A percentile compares a stretch with the other conserved stretches of the same genome.
These are phyloP conservation scores for Ceratobasidium papillatum DNA, from an alignment of 1,284 basidiomycete genomes.

Conservation along the genomic window DNA sequence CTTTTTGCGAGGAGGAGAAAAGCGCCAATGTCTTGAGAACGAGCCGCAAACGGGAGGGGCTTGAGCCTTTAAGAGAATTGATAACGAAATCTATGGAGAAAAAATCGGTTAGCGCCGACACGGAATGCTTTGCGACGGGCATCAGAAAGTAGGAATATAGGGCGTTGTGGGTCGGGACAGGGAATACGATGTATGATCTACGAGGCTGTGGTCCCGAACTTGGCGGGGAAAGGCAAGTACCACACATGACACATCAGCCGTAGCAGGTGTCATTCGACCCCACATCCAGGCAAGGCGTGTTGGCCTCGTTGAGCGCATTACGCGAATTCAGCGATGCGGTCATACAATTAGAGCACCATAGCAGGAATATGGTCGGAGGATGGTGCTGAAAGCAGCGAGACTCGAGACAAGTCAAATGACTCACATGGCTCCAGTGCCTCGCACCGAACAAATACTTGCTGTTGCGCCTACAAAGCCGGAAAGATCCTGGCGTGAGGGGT, in stretches of 20 bases:
- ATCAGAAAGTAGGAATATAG: background rate
- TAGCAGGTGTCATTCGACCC: background rate
- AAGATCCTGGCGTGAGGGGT: background rate
- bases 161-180: conserved; percentile 2
- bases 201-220: conserved; percentile 16
- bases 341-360: background rate
- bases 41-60: background rate
- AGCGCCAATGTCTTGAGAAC: background rate
- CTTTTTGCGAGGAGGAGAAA: background rate
- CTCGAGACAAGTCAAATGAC: background rate
- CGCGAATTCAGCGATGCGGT: background rate
- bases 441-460: background rate
- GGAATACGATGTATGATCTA: background rate
- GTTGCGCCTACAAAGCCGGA: background rate
- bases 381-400: background rate
- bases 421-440: background rate
- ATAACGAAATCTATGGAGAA: background rate
- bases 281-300: background rate
- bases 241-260: conserved; percentile 36
- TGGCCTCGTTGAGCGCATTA: background rate
- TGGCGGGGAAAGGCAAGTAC: conserved; percentile 17
- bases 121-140: background rate
- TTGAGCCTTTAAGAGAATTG: conserved; percentile 25
- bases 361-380: background rate
- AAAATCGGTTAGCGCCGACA: conserved; percentile 20